A percentile compares a stretch with the other conserved stretches of the same genome.
Conservation (phyloP, 352 stramenopile genomes). For the Pilasporangium apinafurcum region DNA sequence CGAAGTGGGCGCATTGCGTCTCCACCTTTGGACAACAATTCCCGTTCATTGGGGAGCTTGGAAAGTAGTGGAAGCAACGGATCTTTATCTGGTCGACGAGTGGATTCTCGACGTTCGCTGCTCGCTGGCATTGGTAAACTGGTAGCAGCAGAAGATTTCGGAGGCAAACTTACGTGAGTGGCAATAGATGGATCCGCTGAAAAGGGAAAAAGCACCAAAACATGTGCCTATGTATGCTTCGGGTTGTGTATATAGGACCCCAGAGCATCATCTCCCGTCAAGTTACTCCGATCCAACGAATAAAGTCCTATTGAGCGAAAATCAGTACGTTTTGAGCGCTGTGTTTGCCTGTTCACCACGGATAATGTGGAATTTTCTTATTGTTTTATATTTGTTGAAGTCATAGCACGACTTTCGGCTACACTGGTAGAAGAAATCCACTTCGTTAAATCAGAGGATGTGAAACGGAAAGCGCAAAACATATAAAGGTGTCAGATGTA, state of each 20-base stretch:
- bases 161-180: conserved; percentile 31
- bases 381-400: not conserved
- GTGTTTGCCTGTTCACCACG: not conserved
- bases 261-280: conserved; percentile 39
- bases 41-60: conserved; percentile 3
- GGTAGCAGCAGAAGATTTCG: conserved; percentile 46
- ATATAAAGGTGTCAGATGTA: too few relatives aligned
- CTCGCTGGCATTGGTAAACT: conserved; percentile 71
- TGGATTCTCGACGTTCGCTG: conserved; percentile 54
- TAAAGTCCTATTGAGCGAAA: conserved; percentile 61
- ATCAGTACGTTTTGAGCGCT: conserved; percentile 43
- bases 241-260: conserved; percentile 12
- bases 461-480: too few relatives aligned
- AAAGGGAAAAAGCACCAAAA: too few relatives aligned
- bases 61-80: conserved; percentile 16
- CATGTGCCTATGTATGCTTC: not conserved
- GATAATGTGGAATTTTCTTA: too few relatives aligned
- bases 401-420: conserved; percentile 9
- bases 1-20: not conserved
- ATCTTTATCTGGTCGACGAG: conserved; percentile 27
- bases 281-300: conserved; percentile 42
- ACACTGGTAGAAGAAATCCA: conserved; percentile 6
- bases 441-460: not conserved
- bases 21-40: conserved; percentile 5
- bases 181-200: too few relatives aligned